A percentile compares a stretch with the other conserved stretches of the same genome.
Evolutionary conservation across 495 filamentous ascomycete genomes (phyloP).

Genomic region (Daldinia concentrica): DNA sequence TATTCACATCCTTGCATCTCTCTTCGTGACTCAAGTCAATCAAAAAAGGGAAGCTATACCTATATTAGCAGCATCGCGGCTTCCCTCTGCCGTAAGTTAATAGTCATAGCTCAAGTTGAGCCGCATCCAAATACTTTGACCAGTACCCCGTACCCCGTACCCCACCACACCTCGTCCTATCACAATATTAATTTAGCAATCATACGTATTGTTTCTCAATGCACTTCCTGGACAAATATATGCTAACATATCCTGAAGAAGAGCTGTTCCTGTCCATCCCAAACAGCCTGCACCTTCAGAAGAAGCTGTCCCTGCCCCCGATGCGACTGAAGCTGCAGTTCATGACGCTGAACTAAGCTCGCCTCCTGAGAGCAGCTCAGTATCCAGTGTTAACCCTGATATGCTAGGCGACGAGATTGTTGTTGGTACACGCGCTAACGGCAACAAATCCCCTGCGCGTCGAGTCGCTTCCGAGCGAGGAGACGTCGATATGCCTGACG

Average conservation of each 20-base stretch:
- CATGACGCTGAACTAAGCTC: slow-evolving; percentile 48
- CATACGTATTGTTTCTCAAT: neutral
- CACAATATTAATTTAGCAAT: neutral
- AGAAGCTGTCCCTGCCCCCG: slow-evolving; percentile 6
- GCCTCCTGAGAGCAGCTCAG: slow-evolving; percentile 47
- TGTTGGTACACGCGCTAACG: slow-evolving; percentile 53
- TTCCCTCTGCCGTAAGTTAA: neutral
- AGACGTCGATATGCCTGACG: slow-evolving; percentile 52
- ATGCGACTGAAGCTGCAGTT: slow-evolving; percentile 32
- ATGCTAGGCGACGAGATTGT: slow-evolving; percentile 58
- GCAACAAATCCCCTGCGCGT: slow-evolving; percentile 39
- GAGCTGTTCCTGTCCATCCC: neutral
- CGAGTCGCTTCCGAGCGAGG: slow-evolving; percentile 43
- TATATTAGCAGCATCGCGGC: neutral
- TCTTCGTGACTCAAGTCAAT: neutral
- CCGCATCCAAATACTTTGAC: neutral
- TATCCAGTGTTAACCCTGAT: slow-evolving; percentile 50
- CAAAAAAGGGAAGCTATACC: too few species aligned
- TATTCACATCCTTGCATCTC: neutral
- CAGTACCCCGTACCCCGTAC: neutral
- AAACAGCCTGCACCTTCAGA: slow-evolving; percentile 21
- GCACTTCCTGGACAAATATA: neutral
- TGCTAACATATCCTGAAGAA: slow-evolving; percentile 24
- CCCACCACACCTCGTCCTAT: neutral
- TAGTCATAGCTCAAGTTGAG: neutral